phyloP scores from a whole-genome alignment of 805 yeast species.

The Saccharomycopsis sp. region DNA sequence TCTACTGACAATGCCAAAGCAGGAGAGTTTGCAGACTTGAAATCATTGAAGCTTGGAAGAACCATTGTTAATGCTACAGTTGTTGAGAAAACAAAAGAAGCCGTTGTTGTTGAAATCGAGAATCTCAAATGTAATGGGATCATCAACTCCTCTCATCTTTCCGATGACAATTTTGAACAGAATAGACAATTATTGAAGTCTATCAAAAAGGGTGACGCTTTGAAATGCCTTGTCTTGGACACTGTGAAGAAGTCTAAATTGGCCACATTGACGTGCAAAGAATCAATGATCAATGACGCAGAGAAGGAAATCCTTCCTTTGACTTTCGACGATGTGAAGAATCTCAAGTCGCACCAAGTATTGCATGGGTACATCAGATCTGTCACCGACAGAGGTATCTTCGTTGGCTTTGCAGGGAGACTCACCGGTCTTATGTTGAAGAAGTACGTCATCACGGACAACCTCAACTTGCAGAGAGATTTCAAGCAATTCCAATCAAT shows the following conservation, averaged over 20 bases:
- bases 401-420: conserved; percentile 70
- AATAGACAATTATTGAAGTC: conserved; percentile 58
- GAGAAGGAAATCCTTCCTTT: conserved; percentile 45
- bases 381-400: conserved; percentile 71
- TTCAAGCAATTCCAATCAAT: conserved; percentile 66
- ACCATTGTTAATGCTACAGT: conserved; percentile 50
- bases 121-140: conserved; percentile 53
- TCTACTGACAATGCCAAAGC: conserved; percentile 36
- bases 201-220: conserved; percentile 48
- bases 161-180: conserved; percentile 69
- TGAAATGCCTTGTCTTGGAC: conserved; percentile 57
- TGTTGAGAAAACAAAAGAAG: conserved; percentile 68
- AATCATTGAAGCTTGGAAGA: conserved; percentile 48
- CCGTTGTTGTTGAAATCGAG: conserved; percentile 55
- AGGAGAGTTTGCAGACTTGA: conserved; percentile 34
- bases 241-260: conserved; percentile 54
- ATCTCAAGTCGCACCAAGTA: conserved; percentile 31
- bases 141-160: conserved; percentile 61
- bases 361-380: conserved; percentile 72
- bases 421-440: conserved; percentile 80
- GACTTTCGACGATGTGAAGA: conserved; percentile 44
- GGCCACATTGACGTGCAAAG: conserved; percentile 55
- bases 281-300: conserved; percentile 59
- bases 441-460: conserved; percentile 50
- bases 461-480: conserved; percentile 42